Evolutionary conservation across 139 green algal species (phyloP).

Genomic region (Asterochloris sp.): DNA sequence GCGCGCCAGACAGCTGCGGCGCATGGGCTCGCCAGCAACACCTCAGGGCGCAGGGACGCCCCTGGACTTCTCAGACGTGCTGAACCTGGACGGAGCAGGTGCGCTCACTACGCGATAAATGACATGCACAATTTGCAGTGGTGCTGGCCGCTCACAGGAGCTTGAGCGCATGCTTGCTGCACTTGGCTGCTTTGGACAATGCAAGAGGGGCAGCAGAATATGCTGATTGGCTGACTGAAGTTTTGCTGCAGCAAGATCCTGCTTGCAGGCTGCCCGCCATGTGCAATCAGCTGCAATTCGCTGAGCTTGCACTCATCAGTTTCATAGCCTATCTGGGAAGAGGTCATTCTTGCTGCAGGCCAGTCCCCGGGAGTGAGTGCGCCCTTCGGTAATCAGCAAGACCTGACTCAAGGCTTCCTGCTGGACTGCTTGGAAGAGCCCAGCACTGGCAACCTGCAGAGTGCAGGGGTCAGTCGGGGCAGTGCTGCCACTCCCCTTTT

Average conservation of each 20-base stretch:
- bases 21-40: too few species aligned
- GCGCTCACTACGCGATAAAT: background rate
- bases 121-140: background rate
- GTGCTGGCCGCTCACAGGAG: background rate
- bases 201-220: background rate
- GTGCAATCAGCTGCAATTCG: background rate
- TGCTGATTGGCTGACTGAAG: background rate
- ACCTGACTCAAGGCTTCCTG: conserved; percentile 10
- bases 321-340: background rate
- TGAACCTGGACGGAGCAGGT: conserved; percentile 5
- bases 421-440: background rate
- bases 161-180: background rate
- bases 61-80: conserved; percentile 14
- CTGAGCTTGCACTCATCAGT: background rate
- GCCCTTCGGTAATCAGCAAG: background rate
- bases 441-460: background rate
- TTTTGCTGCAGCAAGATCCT: background rate
- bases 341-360: background rate
- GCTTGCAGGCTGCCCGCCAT: background rate
- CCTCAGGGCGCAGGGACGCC: background rate
- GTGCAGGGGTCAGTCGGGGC: too few species aligned
- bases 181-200: background rate
- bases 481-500: background rate
- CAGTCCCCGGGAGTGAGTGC: background rate
- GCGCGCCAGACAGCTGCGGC: background rate